Evolutionary conservation across 352 stramenopile genomes (phyloP), one percentile per base, ranked within the genome.

Genomic region (Phytopythium cucurbitacearum): DNA sequence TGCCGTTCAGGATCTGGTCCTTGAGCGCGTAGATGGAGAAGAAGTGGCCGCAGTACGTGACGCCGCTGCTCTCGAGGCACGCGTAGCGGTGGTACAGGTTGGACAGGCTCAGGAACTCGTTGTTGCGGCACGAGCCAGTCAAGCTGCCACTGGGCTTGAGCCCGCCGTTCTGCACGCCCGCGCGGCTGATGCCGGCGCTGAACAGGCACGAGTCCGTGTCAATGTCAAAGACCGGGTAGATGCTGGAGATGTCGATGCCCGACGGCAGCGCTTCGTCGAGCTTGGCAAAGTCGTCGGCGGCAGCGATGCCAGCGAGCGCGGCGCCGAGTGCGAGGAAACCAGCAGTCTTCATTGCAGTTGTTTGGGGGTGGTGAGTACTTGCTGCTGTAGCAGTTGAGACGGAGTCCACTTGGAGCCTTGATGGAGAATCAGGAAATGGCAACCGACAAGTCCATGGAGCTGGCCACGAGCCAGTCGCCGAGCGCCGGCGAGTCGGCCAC

Each of bases 171-270:
- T 64, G 62, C 40, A 66, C 54, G 28, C 69, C 66, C 2, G 57
- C 33, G 5, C 33, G 28, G 42, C 75, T 62, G 8, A 80, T 60
- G n/a, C 60, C 66, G n/a, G 67, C 60, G 58, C 72, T 73, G 39
- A 64, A 54, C 46, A 62, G 57, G 50, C 67, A 76, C 11, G 58
- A 53, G 47, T 72, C 71, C 33, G 33, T 32, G 45, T 51, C 45
- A n/a, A 40, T 33, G 45, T 51, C 45, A 34, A 51, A 51, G 7
- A 51, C 45, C 2, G 45, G 45, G 9, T 12, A 7, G 45, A 51
- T 51, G 45, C 11, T n/a, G 15, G 59, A 62, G 51, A 72, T 66
- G 54, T 66, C 40, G 53, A 77, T 62, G 37, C 65, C 56, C 11
- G 64, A 72, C 3, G 64, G 54, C 12, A 65, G 53, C 12, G 71